Conservation (phyloP, 768 basidiomycete species). For the Hericium rajendrae region DNA sequence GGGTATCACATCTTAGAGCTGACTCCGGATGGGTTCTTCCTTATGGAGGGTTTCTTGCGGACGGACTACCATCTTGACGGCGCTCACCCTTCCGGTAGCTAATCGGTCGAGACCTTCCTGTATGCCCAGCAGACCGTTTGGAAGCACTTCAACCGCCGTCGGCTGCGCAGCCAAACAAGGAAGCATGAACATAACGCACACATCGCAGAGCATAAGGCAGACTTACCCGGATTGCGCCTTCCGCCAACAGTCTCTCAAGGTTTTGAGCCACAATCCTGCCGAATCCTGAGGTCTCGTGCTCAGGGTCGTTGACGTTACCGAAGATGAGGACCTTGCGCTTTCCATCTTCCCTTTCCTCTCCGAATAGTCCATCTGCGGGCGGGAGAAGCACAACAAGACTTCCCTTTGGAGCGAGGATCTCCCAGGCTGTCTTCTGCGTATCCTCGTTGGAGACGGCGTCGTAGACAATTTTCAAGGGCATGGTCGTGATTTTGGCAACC, state of each 20-base stretch:
- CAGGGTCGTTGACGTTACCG: slow-evolving; percentile 4
- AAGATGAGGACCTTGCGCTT: slow-evolving; percentile 3
- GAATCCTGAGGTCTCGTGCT: slow-evolving; percentile 20
- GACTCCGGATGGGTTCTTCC: too few relatives aligned
- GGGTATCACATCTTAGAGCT: too few relatives aligned
- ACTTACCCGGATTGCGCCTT: background rate
- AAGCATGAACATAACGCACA: background rate
- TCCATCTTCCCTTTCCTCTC: slow-evolving; percentile 6
- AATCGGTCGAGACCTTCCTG: slow-evolving; percentile 13
- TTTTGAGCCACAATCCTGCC: background rate
- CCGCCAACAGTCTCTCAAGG: background rate
- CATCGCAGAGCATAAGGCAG: background rate
- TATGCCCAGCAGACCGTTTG: slow-evolving; percentile 18
- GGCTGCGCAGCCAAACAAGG: slow-evolving; percentile 8
- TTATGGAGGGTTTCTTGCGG: background rate
- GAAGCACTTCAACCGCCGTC: slow-evolving; percentile 15
- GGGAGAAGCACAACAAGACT: slow-evolving; percentile 6
- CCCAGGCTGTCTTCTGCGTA: slow-evolving; percentile 8
- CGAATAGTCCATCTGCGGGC: slow-evolving; percentile 7
- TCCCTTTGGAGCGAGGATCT: slow-evolving; percentile 13
- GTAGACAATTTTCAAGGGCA: slow-evolving; percentile 13
- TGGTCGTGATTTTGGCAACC: slow-evolving; percentile 5
- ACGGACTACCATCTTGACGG: slow-evolving; percentile 17
- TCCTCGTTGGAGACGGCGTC: slow-evolving; percentile 7
- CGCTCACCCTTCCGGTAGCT: slow-evolving; percentile 16